Evolutionary conservation across 305 asterid genomes (phyloP).

Genomic region (Ilex paraguariensis): DNA sequence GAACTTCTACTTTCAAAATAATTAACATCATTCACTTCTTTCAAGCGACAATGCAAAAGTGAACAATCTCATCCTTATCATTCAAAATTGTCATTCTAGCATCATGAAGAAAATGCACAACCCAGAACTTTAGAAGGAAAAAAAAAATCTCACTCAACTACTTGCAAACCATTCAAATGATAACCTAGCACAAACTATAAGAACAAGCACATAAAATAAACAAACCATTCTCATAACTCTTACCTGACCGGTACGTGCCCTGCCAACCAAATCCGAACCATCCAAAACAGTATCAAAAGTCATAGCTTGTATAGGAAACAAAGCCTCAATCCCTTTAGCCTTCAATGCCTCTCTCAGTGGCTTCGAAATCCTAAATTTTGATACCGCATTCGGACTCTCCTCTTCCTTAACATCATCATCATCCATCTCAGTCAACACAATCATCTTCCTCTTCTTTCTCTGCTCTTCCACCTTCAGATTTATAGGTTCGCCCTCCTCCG

Average conservation of each 20-base stretch:
- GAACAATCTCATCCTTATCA: too few relatives aligned
- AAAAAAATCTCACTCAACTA: too few relatives aligned
- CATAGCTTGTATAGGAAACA: slow-evolving; percentile 90
- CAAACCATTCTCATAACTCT: neutral
- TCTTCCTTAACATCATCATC: slow-evolving; percentile 14
- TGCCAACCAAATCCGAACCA: slow-evolving; percentile 87
- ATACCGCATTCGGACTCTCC: slow-evolving; percentile 50
- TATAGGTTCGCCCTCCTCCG: slow-evolving; percentile 7
- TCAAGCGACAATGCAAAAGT: too few relatives aligned
- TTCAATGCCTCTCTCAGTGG: slow-evolving; percentile 56
- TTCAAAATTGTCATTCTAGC: too few relatives aligned
- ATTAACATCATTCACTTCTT: too few relatives aligned
- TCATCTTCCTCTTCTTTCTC: slow-evolving; percentile 39
- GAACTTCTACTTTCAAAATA: too few relatives aligned
- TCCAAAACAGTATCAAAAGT: slow-evolving; percentile 63
- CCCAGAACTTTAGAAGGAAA: too few relatives aligned
- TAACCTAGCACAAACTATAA: too few relatives aligned
- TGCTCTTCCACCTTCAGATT: neutral
- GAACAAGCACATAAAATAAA: too few relatives aligned
- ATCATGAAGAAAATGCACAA: too few relatives aligned
- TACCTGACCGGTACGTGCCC: slow-evolving; percentile 96
- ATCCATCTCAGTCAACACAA: neutral
- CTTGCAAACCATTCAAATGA: too few relatives aligned
- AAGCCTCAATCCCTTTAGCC: slow-evolving; percentile 52
- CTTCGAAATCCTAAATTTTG: slow-evolving; percentile 67